Evolutionary conservation across 1,284 basidiomycete species (phyloP), one percentile per base, ranked within the genome.

Genomic region (Macrocystidia cucumis): DNA sequence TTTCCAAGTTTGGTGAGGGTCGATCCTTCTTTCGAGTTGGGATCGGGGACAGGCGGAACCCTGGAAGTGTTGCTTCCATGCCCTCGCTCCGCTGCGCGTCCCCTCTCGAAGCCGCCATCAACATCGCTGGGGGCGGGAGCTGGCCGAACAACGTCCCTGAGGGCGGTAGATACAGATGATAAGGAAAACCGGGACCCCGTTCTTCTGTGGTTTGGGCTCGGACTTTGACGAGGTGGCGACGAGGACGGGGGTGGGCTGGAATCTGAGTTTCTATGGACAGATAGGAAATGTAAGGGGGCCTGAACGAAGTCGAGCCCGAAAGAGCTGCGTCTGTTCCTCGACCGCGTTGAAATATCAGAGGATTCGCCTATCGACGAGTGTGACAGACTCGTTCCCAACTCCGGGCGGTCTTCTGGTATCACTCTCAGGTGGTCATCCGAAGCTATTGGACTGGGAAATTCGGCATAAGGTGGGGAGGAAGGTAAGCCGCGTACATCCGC

Each of bases 71-170:
- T 45, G 49, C 26, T n/a, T 47, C 44, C 19, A 42, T 38, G 8
- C 44, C 49, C 21, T 43, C 51, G 22, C 44, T 35, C 22, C 39
- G 40, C 27, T 39, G 39, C 4, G 36, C 41, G 9, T 48, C 40
- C 1, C 46, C 45, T 5, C 14, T 37, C 25, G 29, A 25, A 21
- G 33, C 38, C 13, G 34, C 25, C 25, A 44, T n/a, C n/a, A 40
- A 9, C 35, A 37, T 19, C 41, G 37, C 3, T 38, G 40, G 25
- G 41, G 49, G 1, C 51, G 49, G 1, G 61, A 58, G 21, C 43
- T 46, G 4, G 53, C 18, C 58, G 54, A 11, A 65, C 56, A 27
- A 44, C 63, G 18, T 62, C 62, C 45, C 53, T 54, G 8, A 69
- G 45, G 6, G 50, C 56, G 41, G 46, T 60, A 0, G 62, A 60